phyloP scores from a whole-genome alignment of 768 basidiomycete species.

The Pulveroboletus sp. region DNA sequence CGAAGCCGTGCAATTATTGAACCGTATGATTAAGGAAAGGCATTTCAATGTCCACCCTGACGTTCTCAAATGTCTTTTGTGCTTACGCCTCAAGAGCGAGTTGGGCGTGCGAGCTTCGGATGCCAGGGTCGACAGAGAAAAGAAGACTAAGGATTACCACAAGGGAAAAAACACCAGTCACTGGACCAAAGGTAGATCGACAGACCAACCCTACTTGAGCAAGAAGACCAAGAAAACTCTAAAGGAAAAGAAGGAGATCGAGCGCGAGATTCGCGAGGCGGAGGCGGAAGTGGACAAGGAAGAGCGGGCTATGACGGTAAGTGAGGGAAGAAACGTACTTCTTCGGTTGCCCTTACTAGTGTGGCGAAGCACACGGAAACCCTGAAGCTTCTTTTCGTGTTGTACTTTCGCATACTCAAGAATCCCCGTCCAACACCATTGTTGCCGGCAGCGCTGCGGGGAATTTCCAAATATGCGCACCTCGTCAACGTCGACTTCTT shows the following conservation, averaged over 20 bases:
- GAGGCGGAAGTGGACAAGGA: constrained; percentile 92
- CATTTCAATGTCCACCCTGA: constrained; percentile 87
- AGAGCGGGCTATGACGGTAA: constrained; percentile 75
- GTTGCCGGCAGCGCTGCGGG: constrained; percentile 82
- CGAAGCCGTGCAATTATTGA: constrained; percentile 84
- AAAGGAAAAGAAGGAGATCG: constrained; percentile 87
- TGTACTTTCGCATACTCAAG: constrained; percentile 96
- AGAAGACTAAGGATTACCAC: constrained; percentile 32
- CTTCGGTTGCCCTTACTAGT: constrained; percentile 18
- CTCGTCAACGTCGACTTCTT: constrained; percentile 99
- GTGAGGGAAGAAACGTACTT: constrained; percentile 30
- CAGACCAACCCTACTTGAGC: constrained; percentile 72
- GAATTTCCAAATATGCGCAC: constrained; percentile 91
- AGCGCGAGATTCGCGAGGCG: constrained; percentile 90
- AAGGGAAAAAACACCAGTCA: constrained; percentile 41
- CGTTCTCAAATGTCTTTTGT: constrained; percentile 77
- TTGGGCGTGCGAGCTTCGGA: constrained; percentile 76
- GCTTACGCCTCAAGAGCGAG: constrained; percentile 84
- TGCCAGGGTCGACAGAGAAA: constrained; percentile 56
- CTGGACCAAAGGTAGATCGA: constrained; percentile 52
- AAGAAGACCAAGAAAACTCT: constrained; percentile 85
- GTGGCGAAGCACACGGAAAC: constrained; percentile 88
- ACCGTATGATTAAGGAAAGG: constrained; percentile 94
- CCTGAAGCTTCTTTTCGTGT: constrained; percentile 90
- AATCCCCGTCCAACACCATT: constrained; percentile 73